phyloP scores from a whole-genome alignment of 176 grass and related monocot species.

The Musa troglodytarum region DNA sequence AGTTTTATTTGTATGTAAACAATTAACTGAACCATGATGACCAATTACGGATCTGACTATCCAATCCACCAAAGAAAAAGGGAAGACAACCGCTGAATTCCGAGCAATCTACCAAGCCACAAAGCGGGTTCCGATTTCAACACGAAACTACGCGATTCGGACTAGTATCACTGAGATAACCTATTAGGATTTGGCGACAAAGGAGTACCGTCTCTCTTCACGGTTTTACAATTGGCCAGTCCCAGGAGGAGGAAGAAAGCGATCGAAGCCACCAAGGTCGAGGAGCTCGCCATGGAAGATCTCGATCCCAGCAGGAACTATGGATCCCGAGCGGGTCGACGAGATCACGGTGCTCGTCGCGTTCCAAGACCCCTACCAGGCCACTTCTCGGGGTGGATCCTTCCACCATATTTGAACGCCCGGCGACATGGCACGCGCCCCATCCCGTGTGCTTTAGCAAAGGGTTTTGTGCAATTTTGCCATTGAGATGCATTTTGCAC shows the following conservation, averaged over 20 bases:
- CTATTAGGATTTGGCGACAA: neutral
- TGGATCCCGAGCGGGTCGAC: neutral
- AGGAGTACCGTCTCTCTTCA: constrained; percentile 11
- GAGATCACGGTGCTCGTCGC: too few relatives aligned
- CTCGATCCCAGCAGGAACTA: neutral
- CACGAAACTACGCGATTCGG: neutral
- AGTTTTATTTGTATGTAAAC: too few relatives aligned
- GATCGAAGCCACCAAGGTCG: neutral
- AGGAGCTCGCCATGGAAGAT: neutral
- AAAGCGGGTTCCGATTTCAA: too few relatives aligned
- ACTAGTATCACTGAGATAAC: too few relatives aligned
- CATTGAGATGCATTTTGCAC: too few relatives aligned
- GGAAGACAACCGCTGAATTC: neutral
- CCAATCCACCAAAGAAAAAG: neutral
- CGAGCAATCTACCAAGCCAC: neutral
- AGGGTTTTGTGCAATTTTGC: too few relatives aligned
- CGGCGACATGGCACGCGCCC: too few relatives aligned
- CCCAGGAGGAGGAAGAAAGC: neutral
- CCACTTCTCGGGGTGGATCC: neutral
- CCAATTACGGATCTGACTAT: neutral
- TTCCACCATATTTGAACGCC: neutral
- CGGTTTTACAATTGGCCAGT: neutral
- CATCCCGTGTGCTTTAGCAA: too few relatives aligned
- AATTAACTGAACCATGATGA: neutral
- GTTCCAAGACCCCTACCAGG: neutral